A percentile compares a stretch with the other conserved stretches of the same genome.
phyloP scores from a whole-genome alignment of 2,329 filamentous ascomycete genomes.

The Fusarium piperis region DNA sequence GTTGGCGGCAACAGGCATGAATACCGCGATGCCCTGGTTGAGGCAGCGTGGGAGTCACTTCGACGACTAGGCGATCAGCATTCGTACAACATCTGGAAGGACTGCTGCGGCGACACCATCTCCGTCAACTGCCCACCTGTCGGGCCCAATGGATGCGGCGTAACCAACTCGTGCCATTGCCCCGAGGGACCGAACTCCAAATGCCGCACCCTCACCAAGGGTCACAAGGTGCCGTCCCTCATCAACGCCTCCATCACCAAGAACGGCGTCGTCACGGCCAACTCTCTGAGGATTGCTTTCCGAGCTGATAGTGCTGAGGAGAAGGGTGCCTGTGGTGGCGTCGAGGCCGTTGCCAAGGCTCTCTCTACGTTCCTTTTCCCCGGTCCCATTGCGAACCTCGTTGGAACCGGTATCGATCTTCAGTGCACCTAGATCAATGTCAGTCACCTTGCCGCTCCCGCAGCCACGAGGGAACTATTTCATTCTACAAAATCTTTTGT shows the following conservation, averaged over 20 bases:
- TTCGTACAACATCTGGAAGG: not conserved
- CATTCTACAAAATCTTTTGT: not conserved
- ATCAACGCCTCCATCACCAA: not conserved
- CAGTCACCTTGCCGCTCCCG: not conserved
- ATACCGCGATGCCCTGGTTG: not conserved
- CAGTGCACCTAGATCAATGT: not conserved
- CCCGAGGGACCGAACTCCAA: not conserved
- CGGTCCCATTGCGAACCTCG: not conserved
- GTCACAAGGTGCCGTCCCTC: not conserved
- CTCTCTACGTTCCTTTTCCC: not conserved
- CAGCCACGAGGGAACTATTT: not conserved
- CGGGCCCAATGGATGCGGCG: not conserved
- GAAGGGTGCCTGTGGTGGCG: not conserved
- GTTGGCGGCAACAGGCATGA: not conserved
- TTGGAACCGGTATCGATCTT: not conserved
- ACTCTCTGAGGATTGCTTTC: not conserved
- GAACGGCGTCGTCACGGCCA: not conserved
- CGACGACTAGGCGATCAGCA: not conserved
- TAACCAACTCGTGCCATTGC: not conserved
- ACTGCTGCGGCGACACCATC: not conserved
- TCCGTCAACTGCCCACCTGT: not conserved
- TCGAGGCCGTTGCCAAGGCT: not conserved
- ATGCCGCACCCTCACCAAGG: not conserved
- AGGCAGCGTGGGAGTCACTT: not conserved
- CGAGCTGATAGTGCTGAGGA: not conserved